Conservation (phyloP, 768 basidiomycete species). For the Arthromyces matolae region DNA sequence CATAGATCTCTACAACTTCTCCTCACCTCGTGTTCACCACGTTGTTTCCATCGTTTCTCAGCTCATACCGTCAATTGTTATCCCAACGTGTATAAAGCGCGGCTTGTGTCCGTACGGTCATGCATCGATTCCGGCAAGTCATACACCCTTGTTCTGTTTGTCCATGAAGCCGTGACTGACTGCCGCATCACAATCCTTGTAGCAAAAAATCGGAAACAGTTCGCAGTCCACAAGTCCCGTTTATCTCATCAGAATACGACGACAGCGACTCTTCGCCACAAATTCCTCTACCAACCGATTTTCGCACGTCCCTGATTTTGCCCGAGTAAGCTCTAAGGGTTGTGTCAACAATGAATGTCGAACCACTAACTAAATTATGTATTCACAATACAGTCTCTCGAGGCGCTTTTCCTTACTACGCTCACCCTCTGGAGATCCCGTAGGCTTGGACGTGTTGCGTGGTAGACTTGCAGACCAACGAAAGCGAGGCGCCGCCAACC, state of each 20-base stretch:
- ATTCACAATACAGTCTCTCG: slow-evolving; percentile 54
- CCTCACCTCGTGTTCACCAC: slow-evolving; percentile 72
- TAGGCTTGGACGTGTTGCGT: slow-evolving; percentile 62
- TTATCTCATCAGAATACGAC: slow-evolving; percentile 28
- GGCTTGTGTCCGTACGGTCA: slow-evolving; percentile 37
- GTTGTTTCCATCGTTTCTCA: slow-evolving; percentile 54
- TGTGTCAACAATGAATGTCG: slow-evolving; percentile 1
- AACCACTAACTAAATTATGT: not conserved
- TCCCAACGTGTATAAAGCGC: slow-evolving; percentile 71
- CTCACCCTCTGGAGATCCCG: slow-evolving; percentile 59
- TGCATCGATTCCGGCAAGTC: slow-evolving; percentile 83
- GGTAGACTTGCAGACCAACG: slow-evolving; percentile 73
- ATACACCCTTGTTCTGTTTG: slow-evolving; percentile 19
- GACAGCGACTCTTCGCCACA: slow-evolving; percentile 42
- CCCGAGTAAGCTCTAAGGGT: slow-evolving; percentile 59
- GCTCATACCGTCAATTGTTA: slow-evolving; percentile 28
- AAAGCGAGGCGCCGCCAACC: slow-evolving; percentile 60
- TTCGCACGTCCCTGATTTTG: slow-evolving; percentile 82
- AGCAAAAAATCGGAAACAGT: slow-evolving; percentile 81
- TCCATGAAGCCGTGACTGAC: slow-evolving; percentile 22
- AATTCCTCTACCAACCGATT: slow-evolving; percentile 69
- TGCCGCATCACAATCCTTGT: slow-evolving; percentile 19
- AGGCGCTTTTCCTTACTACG: slow-evolving; percentile 81
- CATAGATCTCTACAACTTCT: slow-evolving; percentile 26
- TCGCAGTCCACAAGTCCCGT: slow-evolving; percentile 37